phyloP scores from a whole-genome alignment of 2,329 filamentous ascomycete genomes.

The Lecanicillium sp. region DNA sequence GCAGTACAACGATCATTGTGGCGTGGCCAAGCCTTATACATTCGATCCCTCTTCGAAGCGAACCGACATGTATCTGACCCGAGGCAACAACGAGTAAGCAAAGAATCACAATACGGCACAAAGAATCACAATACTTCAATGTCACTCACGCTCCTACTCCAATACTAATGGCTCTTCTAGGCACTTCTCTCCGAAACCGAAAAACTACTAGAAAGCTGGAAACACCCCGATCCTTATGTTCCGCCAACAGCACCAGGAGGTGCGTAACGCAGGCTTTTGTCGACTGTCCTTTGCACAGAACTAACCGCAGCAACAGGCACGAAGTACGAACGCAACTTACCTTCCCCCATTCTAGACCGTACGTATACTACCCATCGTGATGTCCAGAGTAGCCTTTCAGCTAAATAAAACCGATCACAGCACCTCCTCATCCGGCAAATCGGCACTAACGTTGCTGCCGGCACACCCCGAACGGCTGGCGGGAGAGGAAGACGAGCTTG shows the following conservation, averaged over 20 bases:
- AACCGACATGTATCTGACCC: conserved; percentile 81
- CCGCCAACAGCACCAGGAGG: conserved; percentile 90
- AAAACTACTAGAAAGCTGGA: conserved; percentile 83
- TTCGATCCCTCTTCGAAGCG: conserved; percentile 88
- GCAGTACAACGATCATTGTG: conserved; percentile 86
- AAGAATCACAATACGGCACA: no score
- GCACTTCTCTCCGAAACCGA: conserved; percentile 81
- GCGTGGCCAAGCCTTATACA: conserved; percentile 94
- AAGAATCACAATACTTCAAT: no score
- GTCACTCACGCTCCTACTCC: no score
- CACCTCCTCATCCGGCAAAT: conserved; percentile 15
- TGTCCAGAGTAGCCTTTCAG: background rate
- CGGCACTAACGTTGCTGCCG: conserved; percentile 4
- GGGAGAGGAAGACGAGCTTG: no score
- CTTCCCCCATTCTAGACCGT: conserved; percentile 74
- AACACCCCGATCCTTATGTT: conserved; percentile 91
- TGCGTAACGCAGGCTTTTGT: conserved; percentile 31
- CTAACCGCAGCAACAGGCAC: conserved; percentile 52
- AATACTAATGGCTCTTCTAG: conserved; percentile 40
- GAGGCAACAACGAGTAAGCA: conserved; percentile 80
- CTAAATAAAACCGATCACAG: conserved; percentile 10
- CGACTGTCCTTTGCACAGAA: background rate
- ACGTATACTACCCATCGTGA: conserved; percentile 31
- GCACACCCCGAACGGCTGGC: no score
- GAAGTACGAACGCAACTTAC: conserved; percentile 92